Evolutionary conservation across 352 stramenopile species (phyloP), one percentile per base, ranked within the genome.

Genomic region (Pythium rishiriense): DNA sequence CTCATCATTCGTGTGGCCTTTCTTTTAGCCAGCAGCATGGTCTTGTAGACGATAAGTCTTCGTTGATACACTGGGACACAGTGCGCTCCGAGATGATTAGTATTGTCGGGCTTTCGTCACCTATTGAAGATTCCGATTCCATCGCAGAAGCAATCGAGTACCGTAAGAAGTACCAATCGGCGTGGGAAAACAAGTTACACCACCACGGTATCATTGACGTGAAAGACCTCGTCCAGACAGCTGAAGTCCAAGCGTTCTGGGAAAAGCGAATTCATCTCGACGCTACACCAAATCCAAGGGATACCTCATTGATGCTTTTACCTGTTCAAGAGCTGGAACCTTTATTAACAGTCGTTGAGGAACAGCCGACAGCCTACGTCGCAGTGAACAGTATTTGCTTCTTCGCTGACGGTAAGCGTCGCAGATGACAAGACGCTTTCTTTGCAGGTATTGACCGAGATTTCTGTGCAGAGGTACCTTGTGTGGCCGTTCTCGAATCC

Each of bases 361-460:
- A 68, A 21, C 45, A 72, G 10, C 60, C 64, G 21, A 68, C n/a
- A 15, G 47, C 48, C 0, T 82, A 88, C 42, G 65, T 82, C 21
- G 73, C 79, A 9, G 69, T 88, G 45, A 93, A 93, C 66, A 78
- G 74, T 28, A 89, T 93, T 42, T 93, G 84, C 59, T 86, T 93
- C 45, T 88, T 91, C 42, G 78, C 78, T 7, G 73, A 89, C 63
- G 79, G 81, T 88, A 66, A 29, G 71, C 60, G 9, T 19, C 56
- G 31, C 31, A 43, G 4, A 19, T 3, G 3, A 39, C 11, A 3
- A 39, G 10, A 14, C 10, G 33, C 10, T 11, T 39, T 17, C 17
- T 1, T 14, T 9, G 33, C 17, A 15, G 33, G 7, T 39, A 39
- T 14, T 39, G 11, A 39, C 17, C 9, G 10, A 39, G 33, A 1